A percentile compares a stretch with the other conserved stretches of the same genome.
Evolutionary conservation across 192 early-diverging fungal species (phyloP).

Genomic region (Phlyctochytrium planicorne): DNA sequence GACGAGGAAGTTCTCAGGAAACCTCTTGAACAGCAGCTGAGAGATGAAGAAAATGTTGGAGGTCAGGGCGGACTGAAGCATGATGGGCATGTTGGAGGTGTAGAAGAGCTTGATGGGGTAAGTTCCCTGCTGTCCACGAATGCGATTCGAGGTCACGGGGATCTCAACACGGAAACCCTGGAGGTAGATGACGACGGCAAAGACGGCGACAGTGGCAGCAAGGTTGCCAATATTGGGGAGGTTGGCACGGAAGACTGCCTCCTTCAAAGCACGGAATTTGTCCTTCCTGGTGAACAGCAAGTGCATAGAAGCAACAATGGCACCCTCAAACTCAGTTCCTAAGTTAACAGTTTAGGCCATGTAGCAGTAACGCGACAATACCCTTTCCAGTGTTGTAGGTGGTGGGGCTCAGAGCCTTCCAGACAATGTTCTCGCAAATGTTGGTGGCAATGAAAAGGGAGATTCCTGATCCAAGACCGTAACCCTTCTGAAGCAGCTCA

Average conservation of each 20-base stretch:
- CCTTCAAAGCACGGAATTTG: constrained; percentile 95
- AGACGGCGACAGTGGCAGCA: constrained; percentile 82
- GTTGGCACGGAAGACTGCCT: constrained; percentile 91
- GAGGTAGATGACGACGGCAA: constrained; percentile 72
- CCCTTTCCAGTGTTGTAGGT: constrained; percentile 97
- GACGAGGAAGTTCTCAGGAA: constrained; percentile 94
- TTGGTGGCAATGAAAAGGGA: constrained; percentile 99
- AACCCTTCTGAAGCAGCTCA: constrained; percentile 99
- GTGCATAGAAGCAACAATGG: constrained; percentile 93
- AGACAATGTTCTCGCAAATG: constrained; percentile 99
- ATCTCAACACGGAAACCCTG: constrained; percentile 99
- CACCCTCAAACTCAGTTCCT: constrained; percentile 97
- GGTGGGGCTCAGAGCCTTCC: constrained; percentile 97
- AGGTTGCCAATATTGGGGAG: constrained; percentile 74
- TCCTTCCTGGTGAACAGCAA: constrained; percentile 91
- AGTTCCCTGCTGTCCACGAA: constrained; percentile 96
- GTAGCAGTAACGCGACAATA: constrained; percentile 8
- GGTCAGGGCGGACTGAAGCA: constrained; percentile 97
- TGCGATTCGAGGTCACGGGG: constrained; percentile 92
- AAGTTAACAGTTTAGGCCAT: constrained; percentile 10
- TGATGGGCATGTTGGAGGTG: constrained; percentile 99
- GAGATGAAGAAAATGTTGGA: constrained; percentile 98
- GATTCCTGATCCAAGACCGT: constrained; percentile 99
- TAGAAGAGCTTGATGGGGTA: constrained; percentile 99
- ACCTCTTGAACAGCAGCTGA: constrained; percentile 96